phyloP scores from a whole-genome alignment of 768 basidiomycete genomes.

The Mycena pura region DNA sequence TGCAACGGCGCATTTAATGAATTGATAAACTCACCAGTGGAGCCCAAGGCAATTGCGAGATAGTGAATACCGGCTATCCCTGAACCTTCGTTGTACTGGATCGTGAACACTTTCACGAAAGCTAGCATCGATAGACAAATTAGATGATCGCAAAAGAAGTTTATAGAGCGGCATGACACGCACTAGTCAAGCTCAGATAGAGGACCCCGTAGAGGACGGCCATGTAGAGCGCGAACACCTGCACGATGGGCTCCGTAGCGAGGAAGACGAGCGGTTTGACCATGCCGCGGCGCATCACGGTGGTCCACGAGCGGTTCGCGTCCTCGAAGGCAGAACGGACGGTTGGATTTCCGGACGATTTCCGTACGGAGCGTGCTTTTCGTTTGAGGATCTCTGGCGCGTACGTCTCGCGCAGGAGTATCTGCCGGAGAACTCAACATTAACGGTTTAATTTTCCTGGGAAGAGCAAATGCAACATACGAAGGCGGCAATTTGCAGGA shows the following conservation, averaged over 20 bases:
- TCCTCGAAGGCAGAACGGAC: slow-evolving; percentile 52
- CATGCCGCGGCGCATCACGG: slow-evolving; percentile 54
- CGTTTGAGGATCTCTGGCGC: slow-evolving; percentile 55
- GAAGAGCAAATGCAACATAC: slow-evolving; percentile 44
- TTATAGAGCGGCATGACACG: slow-evolving; percentile 26
- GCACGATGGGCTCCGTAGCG: slow-evolving; percentile 63
- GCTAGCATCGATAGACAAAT: slow-evolving; percentile 42
- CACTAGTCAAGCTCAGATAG: slow-evolving; percentile 48
- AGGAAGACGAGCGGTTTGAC: slow-evolving; percentile 65
- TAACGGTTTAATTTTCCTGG: background rate
- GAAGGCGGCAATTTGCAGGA: slow-evolving; percentile 56
- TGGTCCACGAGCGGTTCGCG: slow-evolving; percentile 47
- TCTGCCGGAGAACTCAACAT: slow-evolving; percentile 20
- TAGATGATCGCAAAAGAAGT: slow-evolving; percentile 1
- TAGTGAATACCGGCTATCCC: slow-evolving; percentile 70
- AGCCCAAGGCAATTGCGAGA: slow-evolving; percentile 63
- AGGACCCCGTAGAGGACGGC: slow-evolving; percentile 62
- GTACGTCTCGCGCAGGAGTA: slow-evolving; percentile 47
- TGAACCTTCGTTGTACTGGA: slow-evolving; percentile 51
- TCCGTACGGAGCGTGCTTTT: slow-evolving; percentile 46
- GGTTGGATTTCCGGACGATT: slow-evolving; percentile 33
- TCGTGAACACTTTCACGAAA: slow-evolving; percentile 58
- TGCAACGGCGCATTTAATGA: slow-evolving; percentile 23
- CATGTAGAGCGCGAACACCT: slow-evolving; percentile 63
- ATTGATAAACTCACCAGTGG: slow-evolving; percentile 45